Base-by-base conservation (phyloP, 1,284 basidiomycete genomes). In the Chiua sp. region DNA sequence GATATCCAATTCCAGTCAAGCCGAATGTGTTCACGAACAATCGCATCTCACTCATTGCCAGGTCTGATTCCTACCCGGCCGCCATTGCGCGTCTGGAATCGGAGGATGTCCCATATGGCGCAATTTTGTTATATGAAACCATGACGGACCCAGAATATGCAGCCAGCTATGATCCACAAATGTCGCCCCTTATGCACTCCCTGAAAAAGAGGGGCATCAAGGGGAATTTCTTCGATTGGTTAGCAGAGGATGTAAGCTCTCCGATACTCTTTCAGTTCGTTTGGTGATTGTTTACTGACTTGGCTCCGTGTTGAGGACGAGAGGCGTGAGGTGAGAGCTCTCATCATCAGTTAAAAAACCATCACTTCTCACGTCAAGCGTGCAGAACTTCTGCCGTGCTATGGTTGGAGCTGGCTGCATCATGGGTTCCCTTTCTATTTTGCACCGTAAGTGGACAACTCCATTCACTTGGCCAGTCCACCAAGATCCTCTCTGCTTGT, bases 1-100 rank as follows among this genome's bases (percentile, higher is more conserved):
- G 16, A 47, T 20, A 20, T 26, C 20, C 22, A 1, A 32, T 15
- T 32, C 32, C 22, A 74, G 72, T 72, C n/a, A 51, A 62, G 12
- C 60, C 54, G 11, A 63, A 70, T 44, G 44, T 52, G 2, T 75
- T 74, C 51, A 62, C 69, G 23, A 75, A 74, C 39, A 75, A 73
- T 42, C 72, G 72, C 16, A 61, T 72, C 26, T 73, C 73, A 12
- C 63, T 72, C 5, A 23, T 70, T 7, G 60, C 63, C 6, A 60
- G 60, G 22, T 65, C 67, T 18, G 64, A 23, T 33, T 64, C 60
- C 16, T 53, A 56, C 23, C 32, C 57, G 0, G 59, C 63, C 3
- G 60, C 52, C 47, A 53, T 64, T 4, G 48, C 59, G 0, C 57
- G 60, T 3, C 47, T 63, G 26, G 58, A 66, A 6, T 51, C 63